Percentiles rank a stretch among this genome's conserved stretches.
These are phyloP conservation scores for Tetradesmus lagerheimii DNA, from an alignment of 139 green algal genomes.

Conservation along the genomic window DNA sequence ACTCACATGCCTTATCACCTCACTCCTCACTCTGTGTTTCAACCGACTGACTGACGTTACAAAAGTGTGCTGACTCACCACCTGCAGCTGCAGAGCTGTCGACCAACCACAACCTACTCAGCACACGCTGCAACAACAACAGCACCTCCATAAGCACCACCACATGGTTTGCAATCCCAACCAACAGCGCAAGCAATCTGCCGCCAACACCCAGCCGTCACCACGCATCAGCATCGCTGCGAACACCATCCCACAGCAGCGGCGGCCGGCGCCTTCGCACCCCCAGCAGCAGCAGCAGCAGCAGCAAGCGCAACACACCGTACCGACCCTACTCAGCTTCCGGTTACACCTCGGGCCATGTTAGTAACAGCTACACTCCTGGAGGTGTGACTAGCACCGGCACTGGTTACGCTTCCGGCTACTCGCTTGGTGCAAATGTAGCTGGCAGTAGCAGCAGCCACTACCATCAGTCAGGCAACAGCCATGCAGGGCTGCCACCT, in stretches of 20 bases:
- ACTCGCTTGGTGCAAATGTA: background rate
- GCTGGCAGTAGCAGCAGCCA: background rate
- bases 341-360: background rate
- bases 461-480: background rate
- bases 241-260: background rate
- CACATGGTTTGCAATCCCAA: constrained; percentile 26
- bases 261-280: background rate
- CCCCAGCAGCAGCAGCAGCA: background rate
- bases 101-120: background rate
- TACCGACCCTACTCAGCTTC: background rate
- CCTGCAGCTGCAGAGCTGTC: background rate
- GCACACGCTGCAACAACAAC: background rate
- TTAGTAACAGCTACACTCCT: background rate
- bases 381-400: background rate
- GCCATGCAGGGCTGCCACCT: background rate
- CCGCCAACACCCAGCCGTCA: background rate
- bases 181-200: constrained; percentile 4
- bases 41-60: too few species aligned
- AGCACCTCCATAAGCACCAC: constrained; percentile 10
- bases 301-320: background rate
- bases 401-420: background rate
- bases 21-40: too few species aligned
- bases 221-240: background rate
- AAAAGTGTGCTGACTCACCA: too few species aligned
- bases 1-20: too few species aligned